phyloP scores from a whole-genome alignment of 805 yeast genomes.

The Ogataea nonfermentans region DNA sequence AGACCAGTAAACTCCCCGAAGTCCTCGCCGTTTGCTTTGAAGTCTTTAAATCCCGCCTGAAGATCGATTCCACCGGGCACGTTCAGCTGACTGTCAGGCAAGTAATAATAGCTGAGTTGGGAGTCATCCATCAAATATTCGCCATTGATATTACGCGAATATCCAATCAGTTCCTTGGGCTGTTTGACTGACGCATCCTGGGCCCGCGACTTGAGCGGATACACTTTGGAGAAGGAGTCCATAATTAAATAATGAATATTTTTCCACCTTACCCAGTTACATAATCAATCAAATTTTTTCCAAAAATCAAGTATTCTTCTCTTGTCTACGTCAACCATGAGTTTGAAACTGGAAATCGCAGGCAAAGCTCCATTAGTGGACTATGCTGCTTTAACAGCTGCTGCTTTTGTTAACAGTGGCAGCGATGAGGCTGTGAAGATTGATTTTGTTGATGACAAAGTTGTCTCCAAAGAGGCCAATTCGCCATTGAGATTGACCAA shows the following conservation, averaged over 20 bases:
- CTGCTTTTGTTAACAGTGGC: slow-evolving; percentile 62
- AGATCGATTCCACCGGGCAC: slow-evolving; percentile 55
- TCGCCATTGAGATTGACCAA: slow-evolving; percentile 43
- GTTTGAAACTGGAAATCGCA: slow-evolving; percentile 62
- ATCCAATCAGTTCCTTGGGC: slow-evolving; percentile 78
- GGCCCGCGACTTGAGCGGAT: slow-evolving; percentile 48
- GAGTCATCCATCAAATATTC: slow-evolving; percentile 51
- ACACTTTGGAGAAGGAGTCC: slow-evolving; percentile 21
- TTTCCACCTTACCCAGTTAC: slow-evolving; percentile 3
- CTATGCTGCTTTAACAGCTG: slow-evolving; percentile 75
- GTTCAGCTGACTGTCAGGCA: slow-evolving; percentile 71
- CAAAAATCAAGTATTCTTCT: neutral
- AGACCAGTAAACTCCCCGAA: slow-evolving; percentile 58
- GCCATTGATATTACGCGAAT: slow-evolving; percentile 53
- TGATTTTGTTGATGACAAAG: slow-evolving; percentile 71
- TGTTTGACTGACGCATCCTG: slow-evolving; percentile 71
- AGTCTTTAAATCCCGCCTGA: slow-evolving; percentile 59
- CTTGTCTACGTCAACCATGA: slow-evolving; percentile 14
- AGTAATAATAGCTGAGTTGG: slow-evolving; percentile 68
- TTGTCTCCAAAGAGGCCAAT: slow-evolving; percentile 42
- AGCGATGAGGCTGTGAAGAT: slow-evolving; percentile 53
- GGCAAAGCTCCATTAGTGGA: slow-evolving; percentile 85
- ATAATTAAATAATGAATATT: slow-evolving; percentile 5
- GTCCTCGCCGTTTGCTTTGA: slow-evolving; percentile 50
- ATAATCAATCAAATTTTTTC: slow-evolving; percentile 8